These are phyloP conservation scores for Hydrangea macrophylla DNA, from an alignment of 148 eudicot genomes.

Conservation along the genomic window DNA sequence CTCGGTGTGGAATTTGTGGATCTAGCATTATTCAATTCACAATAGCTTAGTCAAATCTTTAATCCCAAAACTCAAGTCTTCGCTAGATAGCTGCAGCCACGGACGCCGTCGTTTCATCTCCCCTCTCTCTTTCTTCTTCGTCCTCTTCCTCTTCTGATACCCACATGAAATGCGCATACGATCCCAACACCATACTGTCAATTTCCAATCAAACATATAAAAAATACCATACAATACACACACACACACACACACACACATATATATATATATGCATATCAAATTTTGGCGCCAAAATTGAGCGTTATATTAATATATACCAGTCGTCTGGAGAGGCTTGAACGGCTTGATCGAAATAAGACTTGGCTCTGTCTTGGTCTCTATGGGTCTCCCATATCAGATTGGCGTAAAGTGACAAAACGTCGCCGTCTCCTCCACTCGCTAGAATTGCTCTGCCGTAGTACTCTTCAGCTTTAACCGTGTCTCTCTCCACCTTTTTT, in stretches of 20 bases:
- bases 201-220: background rate
- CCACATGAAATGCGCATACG: slow-evolving; percentile 79
- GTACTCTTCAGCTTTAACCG: slow-evolving; percentile 66
- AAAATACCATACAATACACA: background rate
- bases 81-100: slow-evolving; percentile 21
- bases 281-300: no score
- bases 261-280: no score
- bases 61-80: no score
- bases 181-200: slow-evolving; percentile 62
- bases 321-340: slow-evolving; percentile 60
- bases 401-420: slow-evolving; percentile 57
- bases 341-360: slow-evolving; percentile 70
- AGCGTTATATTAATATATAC: slow-evolving; percentile 44
- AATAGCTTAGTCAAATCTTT: no score
- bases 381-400: slow-evolving; percentile 70
- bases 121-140: slow-evolving; percentile 9
- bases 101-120: slow-evolving; percentile 5
- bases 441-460: slow-evolving; percentile 83
- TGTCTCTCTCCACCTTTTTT: slow-evolving; percentile 62
- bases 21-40: no score
- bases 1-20: no score
- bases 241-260: no score
- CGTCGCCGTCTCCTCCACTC: slow-evolving; percentile 67
- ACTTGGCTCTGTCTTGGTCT: slow-evolving; percentile 54
- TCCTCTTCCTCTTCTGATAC: slow-evolving; percentile 65